Evolutionary conservation across 176 grass and related monocot genomes (phyloP).

Genomic region (Paspalum notatum): DNA sequence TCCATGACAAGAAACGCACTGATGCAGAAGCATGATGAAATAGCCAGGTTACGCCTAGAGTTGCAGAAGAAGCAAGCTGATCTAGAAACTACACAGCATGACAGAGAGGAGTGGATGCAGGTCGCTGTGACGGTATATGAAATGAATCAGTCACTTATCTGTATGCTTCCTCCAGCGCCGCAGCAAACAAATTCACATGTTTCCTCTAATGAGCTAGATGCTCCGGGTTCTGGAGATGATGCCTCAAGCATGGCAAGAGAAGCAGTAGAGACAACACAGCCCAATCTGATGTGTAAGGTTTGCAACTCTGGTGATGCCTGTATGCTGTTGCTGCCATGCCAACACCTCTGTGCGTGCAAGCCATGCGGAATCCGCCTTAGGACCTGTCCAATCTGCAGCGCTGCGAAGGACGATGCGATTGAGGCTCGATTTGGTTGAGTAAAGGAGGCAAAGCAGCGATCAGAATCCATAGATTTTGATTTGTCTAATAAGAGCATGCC

Average conservation of each 20-base stretch:
- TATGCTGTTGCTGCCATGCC: background rate
- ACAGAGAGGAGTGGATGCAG: background rate
- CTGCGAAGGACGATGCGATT: background rate
- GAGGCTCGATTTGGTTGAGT: background rate
- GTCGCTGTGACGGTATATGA: background rate
- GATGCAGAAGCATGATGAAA: background rate
- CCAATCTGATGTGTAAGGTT: background rate
- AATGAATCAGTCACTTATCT: background rate
- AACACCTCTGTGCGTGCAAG: slow-evolving; percentile 9
- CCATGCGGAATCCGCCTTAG: background rate
- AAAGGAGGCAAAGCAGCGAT: background rate
- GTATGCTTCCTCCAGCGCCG: background rate
- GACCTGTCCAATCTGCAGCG: background rate
- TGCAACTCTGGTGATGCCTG: background rate
- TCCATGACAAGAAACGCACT: background rate
- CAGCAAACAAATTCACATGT: background rate
- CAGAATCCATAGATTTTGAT: background rate
- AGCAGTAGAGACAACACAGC: background rate
- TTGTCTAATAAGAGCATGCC: background rate
- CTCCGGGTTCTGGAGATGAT: background rate
- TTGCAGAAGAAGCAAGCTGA: background rate
- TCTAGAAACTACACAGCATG: background rate
- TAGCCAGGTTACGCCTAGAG: background rate
- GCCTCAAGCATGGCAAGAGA: background rate
- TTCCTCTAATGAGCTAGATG: background rate